Evolutionary conservation across 345 rosid genomes (phyloP), one percentile per base, ranked within the genome.

Genomic region (Rhodamnia rubescens): DNA sequence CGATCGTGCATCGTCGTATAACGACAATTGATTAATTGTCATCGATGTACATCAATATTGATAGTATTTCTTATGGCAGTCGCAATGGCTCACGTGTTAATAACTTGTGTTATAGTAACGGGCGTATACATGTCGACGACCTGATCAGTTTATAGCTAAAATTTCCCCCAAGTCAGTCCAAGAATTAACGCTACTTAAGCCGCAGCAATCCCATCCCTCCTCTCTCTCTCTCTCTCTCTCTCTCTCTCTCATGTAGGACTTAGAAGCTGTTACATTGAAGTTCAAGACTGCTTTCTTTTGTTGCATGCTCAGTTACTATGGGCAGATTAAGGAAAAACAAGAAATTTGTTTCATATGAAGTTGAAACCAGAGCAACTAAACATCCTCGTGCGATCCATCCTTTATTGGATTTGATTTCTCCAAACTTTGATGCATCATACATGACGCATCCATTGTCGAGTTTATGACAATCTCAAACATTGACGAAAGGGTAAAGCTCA

Each of bases 401-500:
- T 29, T 29, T 61, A 61, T 61, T 29, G 74, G 40, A 29, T 29
- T 61, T 61, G 8, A 29, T 29, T 29, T 61, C 42, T 61, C 16
- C 74, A 15, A 29, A 61, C 10, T 61, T 14, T 61, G 74, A 61
- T 61, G 42, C 74, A 15, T 29, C 74, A 61, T 61, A 15, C 74
- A 29, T 61, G 74, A 3, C 2, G 42, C 42, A 61, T 61, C 40
- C 74, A 29, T 61, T 59, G 15, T 29, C 32, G 42, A 15, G 74
- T 61, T 61, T 29, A 40, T 29, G 32, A 61, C 74, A 29, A 29
- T 61, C 42, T 61, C 85, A 88, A 55, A 83, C 84, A 69, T 87
- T 59, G 32, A 86, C 86, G 83, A 91, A 91, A 16, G 91, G 91
- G 87, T 91, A 90, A 53, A 90, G 89, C 88, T 91, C 92, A 74